A percentile compares a stretch with the other conserved stretches of the same genome.
Conservation (phyloP, 805 yeast genomes). For the Yamadazyma scolyti region DNA sequence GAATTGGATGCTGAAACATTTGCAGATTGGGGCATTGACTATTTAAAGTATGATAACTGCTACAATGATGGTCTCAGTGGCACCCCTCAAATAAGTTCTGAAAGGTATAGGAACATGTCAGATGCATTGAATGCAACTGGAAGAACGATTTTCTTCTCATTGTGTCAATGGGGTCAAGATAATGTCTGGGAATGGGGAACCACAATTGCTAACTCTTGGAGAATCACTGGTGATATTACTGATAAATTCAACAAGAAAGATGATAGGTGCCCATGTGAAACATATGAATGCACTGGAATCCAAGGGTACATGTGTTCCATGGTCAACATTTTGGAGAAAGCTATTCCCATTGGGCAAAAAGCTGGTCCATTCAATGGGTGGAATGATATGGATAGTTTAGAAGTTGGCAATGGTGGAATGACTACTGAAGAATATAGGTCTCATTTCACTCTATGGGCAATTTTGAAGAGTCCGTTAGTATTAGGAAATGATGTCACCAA, state of each 20-base stretch:
- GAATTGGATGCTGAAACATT: conserved; percentile 20
- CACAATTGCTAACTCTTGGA: conserved; percentile 23
- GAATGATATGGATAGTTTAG: conserved; percentile 25
- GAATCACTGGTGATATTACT: conserved; percentile 23
- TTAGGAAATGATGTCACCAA: conserved; percentile 21
- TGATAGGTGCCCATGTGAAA: conserved; percentile 24
- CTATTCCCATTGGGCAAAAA: conserved; percentile 21
- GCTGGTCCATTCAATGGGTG: conserved; percentile 16
- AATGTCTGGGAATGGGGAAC: conserved; percentile 24
- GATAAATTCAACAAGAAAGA: conserved; percentile 13
- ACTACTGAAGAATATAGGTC: conserved; percentile 23
- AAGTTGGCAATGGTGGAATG: conserved; percentile 25
- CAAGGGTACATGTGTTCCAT: conserved; percentile 22
- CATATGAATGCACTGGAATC: conserved; percentile 16
- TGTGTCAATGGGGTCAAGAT: conserved; percentile 31
- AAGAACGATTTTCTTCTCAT: conserved; percentile 22
- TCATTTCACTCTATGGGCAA: conserved; percentile 26
- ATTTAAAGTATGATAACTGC: conserved; percentile 28
- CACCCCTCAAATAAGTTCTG: conserved; percentile 17
- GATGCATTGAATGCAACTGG: conserved; percentile 23
- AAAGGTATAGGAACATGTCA: conserved; percentile 22
- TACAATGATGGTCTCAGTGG: conserved; percentile 23
- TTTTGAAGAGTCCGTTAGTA: conserved; percentile 24
- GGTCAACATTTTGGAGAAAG: conserved; percentile 20
- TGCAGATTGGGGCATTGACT: conserved; percentile 25